phyloP scores from a whole-genome alignment of 805 yeast genomes.

The Wickerhamiella alocasiicola region DNA sequence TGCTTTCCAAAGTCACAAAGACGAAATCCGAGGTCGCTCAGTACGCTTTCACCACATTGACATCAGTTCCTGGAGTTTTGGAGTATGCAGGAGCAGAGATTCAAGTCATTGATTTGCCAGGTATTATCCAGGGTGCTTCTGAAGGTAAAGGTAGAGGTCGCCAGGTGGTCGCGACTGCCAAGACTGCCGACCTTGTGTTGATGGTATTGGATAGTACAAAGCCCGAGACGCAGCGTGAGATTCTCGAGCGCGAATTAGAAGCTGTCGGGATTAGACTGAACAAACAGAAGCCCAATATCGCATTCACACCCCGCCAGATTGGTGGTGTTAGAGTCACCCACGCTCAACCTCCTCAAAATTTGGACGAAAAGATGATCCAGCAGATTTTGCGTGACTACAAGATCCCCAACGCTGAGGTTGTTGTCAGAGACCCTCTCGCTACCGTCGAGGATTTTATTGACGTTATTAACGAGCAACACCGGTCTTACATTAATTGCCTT shows the following conservation, averaged over 20 bases:
- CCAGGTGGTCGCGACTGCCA: conserved; percentile 91
- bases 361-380: conserved; percentile 69
- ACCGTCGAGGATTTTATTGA: conserved; percentile 92
- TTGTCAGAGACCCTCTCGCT: conserved; percentile 75
- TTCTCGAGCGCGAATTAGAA: conserved; percentile 79
- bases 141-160: conserved; percentile 97
- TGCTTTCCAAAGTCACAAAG: conserved; percentile 77
- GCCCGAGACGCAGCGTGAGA: conserved; percentile 75
- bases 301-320: conserved; percentile 64
- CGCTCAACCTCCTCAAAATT: conserved; percentile 65
- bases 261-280: conserved; percentile 88
- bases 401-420: conserved; percentile 85
- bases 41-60: conserved; percentile 89
- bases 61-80: conserved; percentile 92
- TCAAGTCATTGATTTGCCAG: conserved; percentile 95
- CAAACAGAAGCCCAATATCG: conserved; percentile 66
- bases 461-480: conserved; percentile 73
- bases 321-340: conserved; percentile 86
- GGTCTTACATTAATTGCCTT: conserved; percentile 79
- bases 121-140: conserved; percentile 91
- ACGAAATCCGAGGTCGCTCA: conserved; percentile 92
- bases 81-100: conserved; percentile 95
- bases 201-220: conserved; percentile 96
- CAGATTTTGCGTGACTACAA: conserved; percentile 74
- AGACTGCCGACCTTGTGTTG: conserved; percentile 82